Evolutionary conservation across 495 filamentous ascomycete genomes (phyloP).

Genomic region (Neurospora intermedia): DNA sequence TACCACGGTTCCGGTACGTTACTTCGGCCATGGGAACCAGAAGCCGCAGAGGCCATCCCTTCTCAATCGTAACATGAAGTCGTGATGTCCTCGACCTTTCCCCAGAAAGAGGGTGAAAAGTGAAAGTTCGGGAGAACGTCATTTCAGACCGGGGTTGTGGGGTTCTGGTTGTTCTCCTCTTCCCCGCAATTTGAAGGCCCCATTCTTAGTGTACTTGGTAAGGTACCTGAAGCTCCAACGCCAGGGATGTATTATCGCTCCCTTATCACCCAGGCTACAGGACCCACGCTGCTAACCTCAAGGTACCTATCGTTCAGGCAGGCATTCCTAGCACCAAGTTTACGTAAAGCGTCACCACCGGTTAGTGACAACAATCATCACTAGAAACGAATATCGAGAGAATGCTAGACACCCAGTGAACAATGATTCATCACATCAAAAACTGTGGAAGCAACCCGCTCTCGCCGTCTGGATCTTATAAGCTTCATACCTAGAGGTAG

Average conservation of each 20-base stretch:
- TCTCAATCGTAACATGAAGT: neutral
- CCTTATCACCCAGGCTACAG: neutral
- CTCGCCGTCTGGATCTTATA: neutral
- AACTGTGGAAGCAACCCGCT: neutral
- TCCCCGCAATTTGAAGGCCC: neutral
- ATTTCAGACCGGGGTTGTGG: neutral
- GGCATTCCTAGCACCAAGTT: neutral
- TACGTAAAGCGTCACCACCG: neutral
- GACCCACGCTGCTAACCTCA: neutral
- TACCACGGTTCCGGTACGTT: neutral
- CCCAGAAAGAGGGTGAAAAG: neutral
- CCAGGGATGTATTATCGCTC: neutral
- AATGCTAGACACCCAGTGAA: neutral
- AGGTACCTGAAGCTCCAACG: neutral
- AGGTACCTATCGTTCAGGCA: neutral
- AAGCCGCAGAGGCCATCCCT: neutral
- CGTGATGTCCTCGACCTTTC: neutral
- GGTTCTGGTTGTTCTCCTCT: neutral
- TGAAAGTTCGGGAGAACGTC: neutral
- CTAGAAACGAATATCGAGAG: neutral
- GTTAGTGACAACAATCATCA: neutral
- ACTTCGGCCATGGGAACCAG: neutral
- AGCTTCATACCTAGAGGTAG: neutral
- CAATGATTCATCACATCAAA: neutral
- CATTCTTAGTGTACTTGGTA: neutral